Evolutionary conservation across 192 early-diverging fungal species (phyloP), one percentile per base, ranked within the genome.

Genomic region (Nowakowskiella sp.): DNA sequence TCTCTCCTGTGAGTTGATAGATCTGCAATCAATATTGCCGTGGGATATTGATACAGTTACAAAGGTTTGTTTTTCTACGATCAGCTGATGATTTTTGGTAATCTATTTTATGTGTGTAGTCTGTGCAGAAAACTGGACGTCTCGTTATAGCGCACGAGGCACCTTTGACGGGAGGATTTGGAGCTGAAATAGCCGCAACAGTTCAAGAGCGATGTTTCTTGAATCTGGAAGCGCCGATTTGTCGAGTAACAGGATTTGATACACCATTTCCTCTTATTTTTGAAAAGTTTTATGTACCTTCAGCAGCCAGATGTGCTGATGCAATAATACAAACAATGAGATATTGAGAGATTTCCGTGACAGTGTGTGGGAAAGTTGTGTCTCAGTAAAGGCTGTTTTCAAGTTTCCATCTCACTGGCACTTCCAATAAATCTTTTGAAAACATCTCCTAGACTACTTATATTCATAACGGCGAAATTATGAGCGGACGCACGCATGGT

Each of bases 201-300:
- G 81, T 97, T 19, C 88, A 91, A 80, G 90, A 97, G 44, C 61
- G 83, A 21, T 97, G 92, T 68, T 97, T 97, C 71, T 63, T 94
- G 56, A 58, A 88, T 36, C 64, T 97, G 4, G 89, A 97, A 52
- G 82, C 87, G 2, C 94, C 94, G n/a, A 80, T 93, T 23, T 76
- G 88, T 61, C 72, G 94, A 13, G 86, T 97, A 2, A 88, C 86
- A 52, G 91, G 91, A 4, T 82, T 85, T 67, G 86, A 87, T 66
- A 85, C 84, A 4, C 94, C 94, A 1, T 95, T 95, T 71, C 92
- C 94, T 3, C 62, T 97, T 27, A 78, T 86, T 4, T 95, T 82
- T 76, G 94, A 97, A 59, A 85, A 86, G 64, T 87, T 97, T 63
- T 95, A 94, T 64, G 78, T 94, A 47, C 94, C 94, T 2, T 82